Conservation (phyloP, 257 asterid genomes). For the Solanum virginianum region DNA sequence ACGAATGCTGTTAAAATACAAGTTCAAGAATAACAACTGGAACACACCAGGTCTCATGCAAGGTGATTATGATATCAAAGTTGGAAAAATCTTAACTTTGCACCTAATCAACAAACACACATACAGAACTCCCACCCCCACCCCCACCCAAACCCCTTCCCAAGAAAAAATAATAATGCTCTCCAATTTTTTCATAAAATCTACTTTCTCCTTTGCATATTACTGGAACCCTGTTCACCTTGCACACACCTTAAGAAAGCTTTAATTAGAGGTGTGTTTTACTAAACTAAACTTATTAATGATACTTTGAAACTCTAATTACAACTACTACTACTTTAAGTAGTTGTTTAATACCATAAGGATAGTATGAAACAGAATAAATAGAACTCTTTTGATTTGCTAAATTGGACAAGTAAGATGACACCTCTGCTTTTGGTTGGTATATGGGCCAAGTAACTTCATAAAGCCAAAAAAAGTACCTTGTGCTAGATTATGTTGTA, state of each 20-base stretch:
- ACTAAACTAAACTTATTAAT: too few species aligned
- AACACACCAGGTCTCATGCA: not conserved
- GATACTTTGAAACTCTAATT: too few species aligned
- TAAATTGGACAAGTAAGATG: too few species aligned
- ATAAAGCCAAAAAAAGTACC: not conserved
- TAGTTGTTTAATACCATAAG: too few species aligned
- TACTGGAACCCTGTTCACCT: too few species aligned
- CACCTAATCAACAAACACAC: not conserved
- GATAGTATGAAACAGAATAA: too few species aligned
- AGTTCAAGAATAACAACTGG: not conserved
- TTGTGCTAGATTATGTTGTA: not conserved
- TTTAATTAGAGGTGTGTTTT: too few species aligned
- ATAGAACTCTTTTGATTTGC: too few species aligned
- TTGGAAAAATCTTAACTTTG: not conserved
- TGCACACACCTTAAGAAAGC: too few species aligned
- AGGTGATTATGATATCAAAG: not conserved
- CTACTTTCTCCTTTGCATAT: not conserved
- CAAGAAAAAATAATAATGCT: not conserved
- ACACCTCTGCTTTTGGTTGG: too few species aligned
- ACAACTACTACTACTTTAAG: too few species aligned
- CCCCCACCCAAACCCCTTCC: not conserved
- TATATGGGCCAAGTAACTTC: too few species aligned
- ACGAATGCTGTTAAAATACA: not conserved
- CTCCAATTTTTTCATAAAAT: not conserved
- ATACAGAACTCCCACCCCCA: not conserved